Evolutionary conservation across 2,329 filamentous ascomycete genomes (phyloP).

Genomic region (Dactylellina leptospora): DNA sequence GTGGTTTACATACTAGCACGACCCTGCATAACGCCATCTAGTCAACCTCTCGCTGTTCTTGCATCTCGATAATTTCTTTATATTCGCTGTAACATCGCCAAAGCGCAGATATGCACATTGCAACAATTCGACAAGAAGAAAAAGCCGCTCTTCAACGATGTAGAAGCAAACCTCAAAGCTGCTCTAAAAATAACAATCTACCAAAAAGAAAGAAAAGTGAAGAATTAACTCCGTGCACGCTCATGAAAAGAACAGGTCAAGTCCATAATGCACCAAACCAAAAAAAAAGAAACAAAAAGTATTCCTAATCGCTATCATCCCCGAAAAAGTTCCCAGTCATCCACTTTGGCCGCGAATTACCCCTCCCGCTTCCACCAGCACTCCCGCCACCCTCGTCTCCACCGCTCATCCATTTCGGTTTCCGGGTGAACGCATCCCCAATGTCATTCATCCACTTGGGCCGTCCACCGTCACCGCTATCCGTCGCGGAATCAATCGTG

Average conservation of each 20-base stretch:
- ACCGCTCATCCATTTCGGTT: constrained; percentile 81
- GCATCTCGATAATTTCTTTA: too few relatives aligned
- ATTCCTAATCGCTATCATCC: constrained; percentile 40
- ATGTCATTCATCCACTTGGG: constrained; percentile 84
- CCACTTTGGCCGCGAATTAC: constrained; percentile 44
- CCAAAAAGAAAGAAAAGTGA: not conserved
- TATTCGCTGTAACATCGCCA: too few relatives aligned
- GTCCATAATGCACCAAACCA: constrained; percentile 10
- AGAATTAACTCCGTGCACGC: constrained; percentile 28
- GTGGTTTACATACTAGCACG: too few relatives aligned
- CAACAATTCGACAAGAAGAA: too few relatives aligned
- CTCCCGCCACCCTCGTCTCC: constrained; percentile 59
- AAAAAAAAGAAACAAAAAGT: not conserved
- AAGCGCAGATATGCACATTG: too few relatives aligned
- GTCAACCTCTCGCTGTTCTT: too few relatives aligned
- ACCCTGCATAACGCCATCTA: too few relatives aligned
- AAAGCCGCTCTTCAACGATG: too few relatives aligned
- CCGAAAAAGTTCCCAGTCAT: constrained; percentile 52
- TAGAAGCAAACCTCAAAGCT: too few relatives aligned
- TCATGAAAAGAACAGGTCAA: not conserved
- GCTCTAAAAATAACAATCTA: too few relatives aligned
- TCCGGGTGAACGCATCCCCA: constrained; percentile 71
- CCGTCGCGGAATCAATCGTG: constrained; percentile 82
- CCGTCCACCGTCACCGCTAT: constrained; percentile 59
- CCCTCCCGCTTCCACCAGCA: constrained; percentile 54